These are phyloP conservation scores for Aspergillus sojae DNA, from an alignment of 2,329 filamentous ascomycete genomes.

Conservation along the genomic window DNA sequence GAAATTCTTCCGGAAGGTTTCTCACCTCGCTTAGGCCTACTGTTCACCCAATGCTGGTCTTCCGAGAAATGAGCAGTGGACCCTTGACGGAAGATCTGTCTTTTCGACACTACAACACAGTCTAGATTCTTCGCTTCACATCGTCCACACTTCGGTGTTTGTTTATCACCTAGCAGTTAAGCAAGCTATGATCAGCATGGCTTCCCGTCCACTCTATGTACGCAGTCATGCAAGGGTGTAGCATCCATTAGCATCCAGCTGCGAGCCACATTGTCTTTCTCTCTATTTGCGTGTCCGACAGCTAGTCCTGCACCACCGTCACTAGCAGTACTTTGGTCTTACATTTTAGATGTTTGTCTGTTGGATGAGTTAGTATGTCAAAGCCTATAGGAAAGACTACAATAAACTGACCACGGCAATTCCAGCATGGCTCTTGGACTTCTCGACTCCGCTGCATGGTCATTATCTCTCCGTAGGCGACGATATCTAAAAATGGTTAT, in stretches of 20 bases:
- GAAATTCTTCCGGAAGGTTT: neutral
- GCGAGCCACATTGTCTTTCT: neutral
- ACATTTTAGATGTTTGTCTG: slow-evolving; percentile 4
- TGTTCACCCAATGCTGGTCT: slow-evolving; percentile 28
- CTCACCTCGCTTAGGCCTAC: slow-evolving; percentile 22
- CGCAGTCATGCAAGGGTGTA: neutral
- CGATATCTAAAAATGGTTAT: neutral
- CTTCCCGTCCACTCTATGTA: neutral
- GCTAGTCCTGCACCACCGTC: neutral
- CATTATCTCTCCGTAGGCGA: neutral
- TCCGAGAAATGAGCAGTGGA: slow-evolving; percentile 19
- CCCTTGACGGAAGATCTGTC: slow-evolving; percentile 21
- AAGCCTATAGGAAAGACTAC: no score
- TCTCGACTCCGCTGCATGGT: neutral
- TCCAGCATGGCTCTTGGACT: neutral
- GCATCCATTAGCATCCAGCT: neutral
- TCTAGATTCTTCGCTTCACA: slow-evolving; percentile 19
- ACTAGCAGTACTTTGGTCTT: neutral
- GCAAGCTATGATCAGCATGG: neutral
- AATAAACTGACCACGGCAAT: neutral
- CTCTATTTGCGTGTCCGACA: neutral
- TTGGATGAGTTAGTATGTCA: neutral
- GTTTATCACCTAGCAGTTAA: slow-evolving; percentile 19
- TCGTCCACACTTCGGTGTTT: slow-evolving; percentile 16
- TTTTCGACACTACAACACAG: slow-evolving; percentile 16